Base-by-base conservation (phyloP, 1,284 basidiomycete species). In the Vanrija humicola region DNA sequence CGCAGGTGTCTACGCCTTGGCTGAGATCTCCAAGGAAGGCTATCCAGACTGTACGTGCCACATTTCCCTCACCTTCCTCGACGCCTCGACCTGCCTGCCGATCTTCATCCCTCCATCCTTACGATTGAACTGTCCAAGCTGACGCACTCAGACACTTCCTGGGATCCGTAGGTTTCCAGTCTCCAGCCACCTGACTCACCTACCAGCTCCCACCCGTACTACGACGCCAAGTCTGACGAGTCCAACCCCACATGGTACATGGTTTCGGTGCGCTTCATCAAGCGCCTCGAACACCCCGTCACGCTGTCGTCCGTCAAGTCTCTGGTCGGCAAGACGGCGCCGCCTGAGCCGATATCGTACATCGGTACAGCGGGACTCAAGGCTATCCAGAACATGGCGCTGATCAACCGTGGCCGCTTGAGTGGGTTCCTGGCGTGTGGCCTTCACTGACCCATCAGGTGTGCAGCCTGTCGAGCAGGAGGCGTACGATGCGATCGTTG, bases 201-300 rank as follows among this genome's bases (percentile, higher is more conserved):
- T 45, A 26, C 49, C 43, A 55, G 47, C 18, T 19, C 45, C 3
- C 91, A 96, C 73, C 92, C 93, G 0, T 98, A 98, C 75, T 94
- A 83, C 69, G 94, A 98, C 68, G 69, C 84, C 8, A 95, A 94
- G 83, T 84, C 90, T 0, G 80, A 88, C 51, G 66, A 84, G 65
- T 80, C 82, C 1, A 79, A 83, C 9, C 94, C 94, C 1, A 90
- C 84, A 65, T 98, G 95, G 95, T 95, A 82, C 79, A 95, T 97
- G 75, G 73, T 93, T 48, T 87, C 91, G 65, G 81, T 91, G 38
- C 82, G 80, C 28, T 93, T 94, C 72, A 69, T 76, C n/a, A 75
- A 81, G 8, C 84, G 87, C 26, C 80, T 89, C 6, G 64, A 73
- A 9, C 79, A 94, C 75, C 88, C 91, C 59, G 83, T 97, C 3